Base-by-base conservation (phyloP, 345 rosid species). In the Carallia brachiata region DNA sequence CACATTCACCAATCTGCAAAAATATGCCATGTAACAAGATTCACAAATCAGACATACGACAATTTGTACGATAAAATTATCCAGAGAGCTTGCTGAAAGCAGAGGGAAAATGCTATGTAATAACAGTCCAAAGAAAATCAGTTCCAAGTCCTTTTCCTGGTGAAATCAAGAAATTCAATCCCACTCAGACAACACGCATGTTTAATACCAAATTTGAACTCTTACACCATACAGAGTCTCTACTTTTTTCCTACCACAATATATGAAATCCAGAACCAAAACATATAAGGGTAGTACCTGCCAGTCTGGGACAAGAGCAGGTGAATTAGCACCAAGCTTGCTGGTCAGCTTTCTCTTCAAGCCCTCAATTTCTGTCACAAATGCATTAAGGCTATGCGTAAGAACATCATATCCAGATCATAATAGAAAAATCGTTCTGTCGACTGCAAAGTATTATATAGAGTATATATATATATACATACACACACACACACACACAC, bases 261-360 rank as follows among this genome's bases (percentile, higher is more conserved):
- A 56, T 19, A 19, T 27, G 34, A 18, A 4, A 9, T 56, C 12
- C 4, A 56, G 15, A 9, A 56, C 31, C 60, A 59, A 44, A 23
- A 37, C 6, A 9, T 62, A 62, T 2, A 30, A 54, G 18, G 63
- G 48, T 0, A 30, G 15, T 79, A 89, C 99, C 98, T 92, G 94
- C 97, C 99, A 96, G 53, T 92, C 89, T 40, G 97, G 96, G 65
- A 84, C 89, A 77, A 86, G 84, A 72, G 84, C 84, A 63, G 91
- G 80, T 23, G 96, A 88, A 82, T 86, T 89, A 61, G 97, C 96
- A 72, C 97, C 98, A 63, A 96, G 94, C 80, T 96, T 92, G 85
- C 98, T 96, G 59, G 96, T 88, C 66, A 96, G 73, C 79, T 92
- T 96, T 83, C 98, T 92, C 71, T 83, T 96, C 80, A 96, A 77